Evolutionary conservation across 2,329 filamentous ascomycete species (phyloP).

Genomic region (Cladosporium sp.): DNA sequence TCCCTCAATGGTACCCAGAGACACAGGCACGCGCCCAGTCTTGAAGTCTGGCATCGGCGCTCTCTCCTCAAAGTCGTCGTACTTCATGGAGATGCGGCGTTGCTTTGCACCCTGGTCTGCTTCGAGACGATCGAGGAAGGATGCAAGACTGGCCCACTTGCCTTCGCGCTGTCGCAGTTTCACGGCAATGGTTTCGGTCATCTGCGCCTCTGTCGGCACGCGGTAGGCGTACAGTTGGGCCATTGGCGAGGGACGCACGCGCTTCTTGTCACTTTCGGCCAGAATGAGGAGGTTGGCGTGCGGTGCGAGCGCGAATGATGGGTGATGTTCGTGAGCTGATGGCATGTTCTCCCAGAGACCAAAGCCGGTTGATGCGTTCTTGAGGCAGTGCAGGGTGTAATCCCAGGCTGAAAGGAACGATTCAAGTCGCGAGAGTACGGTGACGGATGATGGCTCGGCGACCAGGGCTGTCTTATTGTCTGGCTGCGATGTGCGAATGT

Average conservation of each 20-base stretch:
- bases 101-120: not conserved
- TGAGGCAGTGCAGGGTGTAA: conserved; percentile 20
- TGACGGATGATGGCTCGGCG: conserved; percentile 22
- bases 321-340: conserved; percentile 29
- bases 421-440: conserved; percentile 25
- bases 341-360: conserved; percentile 30
- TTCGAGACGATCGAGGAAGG: conserved; percentile 17
- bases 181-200: conserved; percentile 16
- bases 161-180: conserved; percentile 8
- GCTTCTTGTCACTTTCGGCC: conserved; percentile 29
- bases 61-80: conserved; percentile 9
- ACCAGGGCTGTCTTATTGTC: conserved; percentile 15
- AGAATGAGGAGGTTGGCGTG: conserved; percentile 23
- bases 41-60: conserved; percentile 4
- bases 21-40: conserved; percentile 26
- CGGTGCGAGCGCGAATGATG: conserved; percentile 23
- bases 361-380: conserved; percentile 19
- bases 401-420: conserved; percentile 28
- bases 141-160: conserved; percentile 10
- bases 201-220: conserved; percentile 20
- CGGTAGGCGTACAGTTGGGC: conserved; percentile 29
- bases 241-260: conserved; percentile 21
- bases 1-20: conserved; percentile 24
- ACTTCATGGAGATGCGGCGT: conserved; percentile 11
- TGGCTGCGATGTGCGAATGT: conserved; percentile 21